Evolutionary conservation across 2,329 filamentous ascomycete species (phyloP).

Genomic region (Pestalotiopsis sp.): DNA sequence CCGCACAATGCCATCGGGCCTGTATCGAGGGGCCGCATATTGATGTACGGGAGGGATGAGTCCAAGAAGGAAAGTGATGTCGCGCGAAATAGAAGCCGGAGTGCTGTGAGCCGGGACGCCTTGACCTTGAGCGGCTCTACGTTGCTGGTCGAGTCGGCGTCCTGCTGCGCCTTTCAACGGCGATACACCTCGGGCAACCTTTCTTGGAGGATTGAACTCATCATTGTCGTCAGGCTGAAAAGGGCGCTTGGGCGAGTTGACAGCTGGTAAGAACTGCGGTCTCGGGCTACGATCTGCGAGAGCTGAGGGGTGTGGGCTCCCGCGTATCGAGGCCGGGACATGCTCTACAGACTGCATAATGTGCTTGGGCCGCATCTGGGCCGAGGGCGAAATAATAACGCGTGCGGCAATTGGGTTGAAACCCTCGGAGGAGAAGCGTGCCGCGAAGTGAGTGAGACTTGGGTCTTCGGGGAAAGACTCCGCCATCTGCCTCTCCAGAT

Average conservation of each 20-base stretch:
- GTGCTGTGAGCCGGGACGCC: constrained; percentile 32
- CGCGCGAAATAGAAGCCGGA: constrained; percentile 71
- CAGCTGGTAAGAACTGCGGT: constrained; percentile 45
- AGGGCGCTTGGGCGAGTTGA: constrained; percentile 61
- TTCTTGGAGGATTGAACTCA: constrained; percentile 73
- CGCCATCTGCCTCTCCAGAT: constrained; percentile 88
- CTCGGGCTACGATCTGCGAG: constrained; percentile 42
- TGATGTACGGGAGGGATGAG: constrained; percentile 73
- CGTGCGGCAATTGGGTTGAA: constrained; percentile 84
- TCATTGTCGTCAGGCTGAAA: constrained; percentile 71
- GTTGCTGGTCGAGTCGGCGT: constrained; percentile 78
- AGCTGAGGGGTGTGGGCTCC: constrained; percentile 41
- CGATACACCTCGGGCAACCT: constrained; percentile 85
- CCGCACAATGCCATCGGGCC: constrained; percentile 68
- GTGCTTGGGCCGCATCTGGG: constrained; percentile 71
- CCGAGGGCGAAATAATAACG: constrained; percentile 77
- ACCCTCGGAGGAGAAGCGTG: constrained; percentile 69
- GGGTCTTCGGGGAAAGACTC: constrained; percentile 92
- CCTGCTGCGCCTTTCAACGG: constrained; percentile 90
- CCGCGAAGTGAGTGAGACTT: constrained; percentile 70
- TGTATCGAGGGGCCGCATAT: constrained; percentile 73
- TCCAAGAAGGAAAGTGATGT: constrained; percentile 64
- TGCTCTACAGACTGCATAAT: constrained; percentile 57
- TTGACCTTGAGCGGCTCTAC: constrained; percentile 55
- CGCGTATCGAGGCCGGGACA: constrained; percentile 38